Evolutionary conservation across 2,329 filamentous ascomycete species (phyloP), one percentile per base, ranked within the genome.

Genomic region (Grosmannia penicillata): DNA sequence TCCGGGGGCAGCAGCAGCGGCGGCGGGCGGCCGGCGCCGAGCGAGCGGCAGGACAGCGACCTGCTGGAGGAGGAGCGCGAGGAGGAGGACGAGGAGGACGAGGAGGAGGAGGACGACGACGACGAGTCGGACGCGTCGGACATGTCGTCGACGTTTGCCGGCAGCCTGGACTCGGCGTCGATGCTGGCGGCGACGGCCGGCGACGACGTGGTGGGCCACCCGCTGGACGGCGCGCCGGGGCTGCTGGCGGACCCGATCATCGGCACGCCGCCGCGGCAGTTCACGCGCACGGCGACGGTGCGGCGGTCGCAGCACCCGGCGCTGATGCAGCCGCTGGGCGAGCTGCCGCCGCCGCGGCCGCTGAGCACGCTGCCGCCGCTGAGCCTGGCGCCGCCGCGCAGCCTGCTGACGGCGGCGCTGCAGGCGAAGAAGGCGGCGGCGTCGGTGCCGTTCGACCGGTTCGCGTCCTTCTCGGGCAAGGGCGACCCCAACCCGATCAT

Each of bases 401-500:
- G 81, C 56, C 59, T 83, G 36, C 60, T 87, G 18, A 81, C 81
- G 0, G 77, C 78, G 38, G 76, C 78, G 6, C 63, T 89, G 19
- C 81, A 80, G 48, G 78, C 77, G 23, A 83, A 80, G 54, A 75
- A 79, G 47, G 69, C 76, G 1, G 79, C 79, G 47, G 69, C 71
- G 8, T 70, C 71, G 6, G 75, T 81, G 50, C 82, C 82, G 0
- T 78, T 89, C 46, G 81, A 87, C 49, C 70, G 72, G 19, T 91
- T 85, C 56, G 82, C 81, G 1, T 72, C 78, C 14, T 67, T 84
- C 27, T 84, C 78, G 40, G 84, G 82, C 1, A 78, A 86, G 52
- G 83, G 80, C 15, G 83, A 87, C 44, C 71, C 79, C 7, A 82
- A 78, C 36, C 82, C 83, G 3, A 65, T 91, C 17, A 75, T 73